phyloP scores from a whole-genome alignment of 352 stramenopile species.

The Thalassiosira ordinaria region DNA sequence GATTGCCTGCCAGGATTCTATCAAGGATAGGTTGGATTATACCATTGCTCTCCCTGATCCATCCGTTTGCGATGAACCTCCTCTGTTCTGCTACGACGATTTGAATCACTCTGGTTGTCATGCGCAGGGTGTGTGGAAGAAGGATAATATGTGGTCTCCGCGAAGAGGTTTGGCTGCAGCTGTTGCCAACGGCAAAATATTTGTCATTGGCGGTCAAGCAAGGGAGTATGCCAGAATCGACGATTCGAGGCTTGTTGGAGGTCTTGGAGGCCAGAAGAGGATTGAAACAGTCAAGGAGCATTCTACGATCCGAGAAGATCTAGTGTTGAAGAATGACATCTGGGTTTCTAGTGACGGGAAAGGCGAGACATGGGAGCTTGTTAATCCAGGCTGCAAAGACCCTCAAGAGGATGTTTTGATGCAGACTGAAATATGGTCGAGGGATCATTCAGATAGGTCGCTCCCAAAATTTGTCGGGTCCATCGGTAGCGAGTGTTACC shows the following conservation, averaged over 20 bases:
- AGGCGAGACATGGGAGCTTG: constrained; percentile 74
- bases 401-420: constrained; percentile 72
- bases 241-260: constrained; percentile 61
- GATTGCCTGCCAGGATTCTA: constrained; percentile 81
- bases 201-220: constrained; percentile 72
- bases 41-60: constrained; percentile 41
- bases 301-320: constrained; percentile 69
- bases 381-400: constrained; percentile 80
- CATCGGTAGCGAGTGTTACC: constrained; percentile 52
- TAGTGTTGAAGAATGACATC: constrained; percentile 84
- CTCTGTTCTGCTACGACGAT: constrained; percentile 43
- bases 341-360: constrained; percentile 74
- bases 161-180: constrained; percentile 53
- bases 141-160: constrained; percentile 74
- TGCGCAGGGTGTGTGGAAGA: constrained; percentile 66
- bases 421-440: constrained; percentile 64
- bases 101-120: constrained; percentile 47
- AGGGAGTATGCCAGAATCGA: constrained; percentile 64
- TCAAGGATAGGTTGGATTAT: constrained; percentile 58
- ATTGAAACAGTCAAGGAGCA: constrained; percentile 59
- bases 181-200: constrained; percentile 63
- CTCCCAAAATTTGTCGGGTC: constrained; percentile 48
- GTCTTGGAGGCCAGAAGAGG: constrained; percentile 50
- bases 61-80: constrained; percentile 54
- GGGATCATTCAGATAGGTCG: constrained; percentile 40